Evolutionary conservation across 2,329 filamentous ascomycete genomes (phyloP).

Genomic region (Dothiorella sarmentorum): DNA sequence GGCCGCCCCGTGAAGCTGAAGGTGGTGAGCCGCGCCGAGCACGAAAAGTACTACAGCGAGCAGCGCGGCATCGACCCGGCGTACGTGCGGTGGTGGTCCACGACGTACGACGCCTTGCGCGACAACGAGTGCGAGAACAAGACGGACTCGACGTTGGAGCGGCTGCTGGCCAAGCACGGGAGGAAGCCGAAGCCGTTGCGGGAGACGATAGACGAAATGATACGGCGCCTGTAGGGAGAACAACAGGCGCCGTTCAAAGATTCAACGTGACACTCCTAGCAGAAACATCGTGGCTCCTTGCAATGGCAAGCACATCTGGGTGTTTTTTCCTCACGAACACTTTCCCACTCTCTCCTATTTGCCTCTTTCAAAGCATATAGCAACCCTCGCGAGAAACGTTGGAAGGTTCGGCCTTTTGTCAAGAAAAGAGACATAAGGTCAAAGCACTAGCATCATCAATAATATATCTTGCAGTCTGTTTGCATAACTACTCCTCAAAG

Average conservation of each 20-base stretch:
- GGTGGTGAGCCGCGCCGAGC: constrained; percentile 37
- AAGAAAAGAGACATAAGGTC: too few species aligned
- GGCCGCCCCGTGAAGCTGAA: constrained; percentile 35
- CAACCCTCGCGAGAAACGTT: too few species aligned
- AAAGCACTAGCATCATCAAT: too few species aligned
- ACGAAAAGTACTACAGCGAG: constrained; percentile 41
- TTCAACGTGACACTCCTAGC: neutral
- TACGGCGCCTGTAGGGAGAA: constrained; percentile 19
- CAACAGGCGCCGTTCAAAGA: neutral
- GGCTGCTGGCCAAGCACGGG: constrained; percentile 34
- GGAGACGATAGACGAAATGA: constrained; percentile 42
- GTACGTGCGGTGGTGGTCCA: constrained; percentile 46
- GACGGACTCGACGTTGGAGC: constrained; percentile 41
- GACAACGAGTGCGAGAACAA: constrained; percentile 43
- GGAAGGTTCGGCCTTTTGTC: too few species aligned
- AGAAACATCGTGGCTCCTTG: too few species aligned
- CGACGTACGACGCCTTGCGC: constrained; percentile 43
- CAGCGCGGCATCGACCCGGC: constrained; percentile 35
- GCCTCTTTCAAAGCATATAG: too few species aligned
- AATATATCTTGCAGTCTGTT: too few species aligned
- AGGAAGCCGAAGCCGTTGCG: constrained; percentile 37
- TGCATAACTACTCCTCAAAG: too few species aligned
- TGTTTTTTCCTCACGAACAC: too few species aligned
- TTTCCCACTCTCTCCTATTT: too few species aligned
- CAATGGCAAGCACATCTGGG: too few species aligned